These are phyloP conservation scores for Claviceps sp. DNA, from an alignment of 2,329 filamentous ascomycete genomes.

Conservation along the genomic window DNA sequence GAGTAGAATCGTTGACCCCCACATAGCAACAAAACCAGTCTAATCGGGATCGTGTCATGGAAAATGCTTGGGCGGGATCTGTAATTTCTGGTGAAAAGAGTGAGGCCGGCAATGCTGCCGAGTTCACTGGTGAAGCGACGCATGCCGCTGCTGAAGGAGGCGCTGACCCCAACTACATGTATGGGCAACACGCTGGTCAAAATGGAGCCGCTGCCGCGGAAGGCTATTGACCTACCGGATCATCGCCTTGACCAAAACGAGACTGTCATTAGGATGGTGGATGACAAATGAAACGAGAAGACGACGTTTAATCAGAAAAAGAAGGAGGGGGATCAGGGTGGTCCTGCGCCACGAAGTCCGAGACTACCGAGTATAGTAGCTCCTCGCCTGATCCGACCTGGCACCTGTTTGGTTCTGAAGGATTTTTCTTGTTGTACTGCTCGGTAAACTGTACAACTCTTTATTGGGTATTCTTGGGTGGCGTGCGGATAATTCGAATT, in stretches of 20 bases:
- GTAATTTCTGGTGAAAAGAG: slow-evolving; percentile 21
- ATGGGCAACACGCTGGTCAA: slow-evolving; percentile 39
- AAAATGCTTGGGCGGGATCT: slow-evolving; percentile 19
- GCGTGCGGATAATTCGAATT: background rate
- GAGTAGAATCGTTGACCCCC: background rate
- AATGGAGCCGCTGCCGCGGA: slow-evolving; percentile 43
- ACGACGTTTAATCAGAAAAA: background rate
- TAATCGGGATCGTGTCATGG: slow-evolving; percentile 25
- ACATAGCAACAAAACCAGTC: slow-evolving; percentile 28
- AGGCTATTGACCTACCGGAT: slow-evolving; percentile 27
- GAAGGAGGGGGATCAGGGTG: background rate
- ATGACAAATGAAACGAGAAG: slow-evolving; percentile 1
- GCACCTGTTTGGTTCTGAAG: background rate
- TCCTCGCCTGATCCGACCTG: background rate
- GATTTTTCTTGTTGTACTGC: background rate
- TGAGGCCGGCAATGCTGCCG: slow-evolving; percentile 19
- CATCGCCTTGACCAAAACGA: background rate
- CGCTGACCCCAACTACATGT: slow-evolving; percentile 35
- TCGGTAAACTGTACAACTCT: slow-evolving; percentile 4
- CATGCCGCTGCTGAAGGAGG: slow-evolving; percentile 26
- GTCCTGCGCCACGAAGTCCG: background rate
- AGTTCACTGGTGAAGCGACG: slow-evolving; percentile 29
- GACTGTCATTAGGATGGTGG: background rate
- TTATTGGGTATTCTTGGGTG: slow-evolving; percentile 4
- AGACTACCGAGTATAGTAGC: background rate